These are phyloP conservation scores for Plasmodium relictum DNA, from an alignment of 169 alveolate species.

Conservation along the genomic window DNA sequence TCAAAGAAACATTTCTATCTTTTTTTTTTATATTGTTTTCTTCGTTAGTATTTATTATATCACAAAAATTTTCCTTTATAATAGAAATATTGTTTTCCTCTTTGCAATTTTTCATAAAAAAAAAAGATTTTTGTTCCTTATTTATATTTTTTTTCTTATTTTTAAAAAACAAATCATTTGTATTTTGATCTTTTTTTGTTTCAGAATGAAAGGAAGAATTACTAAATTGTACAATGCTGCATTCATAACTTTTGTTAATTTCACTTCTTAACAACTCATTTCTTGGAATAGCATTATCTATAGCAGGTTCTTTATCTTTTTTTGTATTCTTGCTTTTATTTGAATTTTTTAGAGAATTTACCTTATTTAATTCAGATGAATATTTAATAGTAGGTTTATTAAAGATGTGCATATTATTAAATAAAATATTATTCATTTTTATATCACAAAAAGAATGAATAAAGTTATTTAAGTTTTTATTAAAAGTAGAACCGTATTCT, in stretches of 20 bases:
- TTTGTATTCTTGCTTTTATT: not conserved
- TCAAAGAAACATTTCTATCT: constrained; percentile 3
- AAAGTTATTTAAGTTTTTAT: constrained; percentile 58
- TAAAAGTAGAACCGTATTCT: constrained; percentile 33
- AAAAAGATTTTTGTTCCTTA: not conserved
- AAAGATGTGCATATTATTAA: constrained; percentile 3
- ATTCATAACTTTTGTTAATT: not conserved
- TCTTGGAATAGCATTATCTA: too few species aligned
- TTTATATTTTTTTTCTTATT: too few species aligned
- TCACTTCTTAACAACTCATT: not conserved
- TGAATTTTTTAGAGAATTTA: not conserved
- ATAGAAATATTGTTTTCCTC: constrained; percentile 9
- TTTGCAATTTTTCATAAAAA: not conserved
- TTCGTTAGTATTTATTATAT: constrained; percentile 3
- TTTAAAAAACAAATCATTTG: not conserved
- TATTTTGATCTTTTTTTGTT: not conserved
- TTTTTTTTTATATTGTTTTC: constrained; percentile 3
- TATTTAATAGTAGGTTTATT: constrained; percentile 23
- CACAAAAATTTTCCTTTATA: not conserved
- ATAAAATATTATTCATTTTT: constrained; percentile 17
- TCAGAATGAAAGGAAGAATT: constrained; percentile 7
- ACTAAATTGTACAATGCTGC: not conserved
- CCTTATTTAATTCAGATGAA: not conserved
- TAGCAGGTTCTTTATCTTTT: not conserved
- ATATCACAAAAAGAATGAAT: constrained; percentile 45